A percentile compares a stretch with the other conserved stretches of the same genome.
Conservation (phyloP, 78 protist species). For the Paulinella micropora region DNA sequence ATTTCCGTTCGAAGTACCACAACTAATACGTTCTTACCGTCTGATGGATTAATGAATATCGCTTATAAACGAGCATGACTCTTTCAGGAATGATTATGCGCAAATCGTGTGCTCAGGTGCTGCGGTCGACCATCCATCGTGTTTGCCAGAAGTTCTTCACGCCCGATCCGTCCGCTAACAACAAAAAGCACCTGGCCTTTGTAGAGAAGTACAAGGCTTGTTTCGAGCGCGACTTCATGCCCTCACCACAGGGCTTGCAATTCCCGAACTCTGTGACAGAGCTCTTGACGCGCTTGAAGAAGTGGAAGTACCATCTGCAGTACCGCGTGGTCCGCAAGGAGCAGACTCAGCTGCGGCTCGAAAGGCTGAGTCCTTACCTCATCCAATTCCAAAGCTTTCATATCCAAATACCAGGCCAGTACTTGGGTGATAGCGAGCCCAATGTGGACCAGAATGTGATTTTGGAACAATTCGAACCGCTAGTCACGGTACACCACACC, state of each 20-base stretch:
- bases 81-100: too few relatives aligned
- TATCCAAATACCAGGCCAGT: constrained; percentile 32
- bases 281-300: not conserved
- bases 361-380: not conserved
- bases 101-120: too few relatives aligned
- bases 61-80: too few relatives aligned
- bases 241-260: not conserved
- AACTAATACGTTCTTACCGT: too few relatives aligned
- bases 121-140: not conserved
- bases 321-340: not conserved
- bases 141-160: constrained; percentile 8
- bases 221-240: not conserved
- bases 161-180: not conserved
- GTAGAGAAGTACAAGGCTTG: not conserved
- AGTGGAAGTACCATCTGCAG: not conserved
- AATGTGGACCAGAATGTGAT: constrained; percentile 8
- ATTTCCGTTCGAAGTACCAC: too few relatives aligned
- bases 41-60: too few relatives aligned
- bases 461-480: constrained; percentile 7
- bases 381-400: not conserved
- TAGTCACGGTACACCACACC: not conserved
- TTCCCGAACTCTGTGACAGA: not conserved
- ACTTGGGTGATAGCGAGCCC: not conserved
- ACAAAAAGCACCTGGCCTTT: constrained; percentile 9
- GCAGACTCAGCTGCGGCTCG: not conserved